Evolutionary conservation across 2,329 filamentous ascomycete genomes (phyloP).

Genomic region (Didymella keratinophila): DNA sequence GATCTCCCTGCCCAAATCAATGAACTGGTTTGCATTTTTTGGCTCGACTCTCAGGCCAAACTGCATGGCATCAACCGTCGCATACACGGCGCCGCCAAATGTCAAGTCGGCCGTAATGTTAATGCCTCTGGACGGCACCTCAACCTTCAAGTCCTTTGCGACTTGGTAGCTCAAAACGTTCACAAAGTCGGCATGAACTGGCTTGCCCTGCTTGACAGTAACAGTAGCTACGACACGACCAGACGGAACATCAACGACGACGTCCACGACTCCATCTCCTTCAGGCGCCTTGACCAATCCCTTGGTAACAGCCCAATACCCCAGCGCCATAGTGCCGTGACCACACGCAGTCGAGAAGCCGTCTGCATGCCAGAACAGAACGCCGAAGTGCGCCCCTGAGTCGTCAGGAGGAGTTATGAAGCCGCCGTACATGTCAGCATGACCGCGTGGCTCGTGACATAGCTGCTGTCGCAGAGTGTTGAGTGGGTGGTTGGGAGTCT

Average conservation of each 20-base stretch:
- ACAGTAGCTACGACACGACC: conserved; percentile 16
- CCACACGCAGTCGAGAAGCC: conserved; percentile 62
- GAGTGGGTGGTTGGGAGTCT: conserved; percentile 11
- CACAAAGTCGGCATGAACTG: conserved; percentile 20
- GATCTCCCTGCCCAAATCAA: conserved; percentile 15
- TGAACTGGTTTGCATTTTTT: conserved; percentile 2
- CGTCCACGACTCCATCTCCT: conserved; percentile 7
- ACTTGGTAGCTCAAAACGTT: conserved; percentile 20
- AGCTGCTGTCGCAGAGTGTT: conserved; percentile 14
- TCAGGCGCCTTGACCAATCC: conserved; percentile 11
- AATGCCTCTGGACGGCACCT: conserved; percentile 1
- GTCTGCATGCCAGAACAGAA: conserved; percentile 58
- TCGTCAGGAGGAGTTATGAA: conserved; percentile 51
- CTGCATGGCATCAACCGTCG: conserved; percentile 15
- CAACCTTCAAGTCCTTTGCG: not conserved
- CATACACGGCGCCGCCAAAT: conserved; percentile 20
- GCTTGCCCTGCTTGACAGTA: conserved; percentile 7
- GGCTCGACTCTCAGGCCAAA: conserved; percentile 14
- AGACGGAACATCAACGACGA: conserved; percentile 22
- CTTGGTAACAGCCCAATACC: conserved; percentile 28
- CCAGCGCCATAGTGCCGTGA: conserved; percentile 61
- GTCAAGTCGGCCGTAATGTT: conserved; percentile 1
- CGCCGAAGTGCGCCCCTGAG: conserved; percentile 60
- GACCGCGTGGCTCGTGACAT: conserved; percentile 57
- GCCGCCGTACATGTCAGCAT: conserved; percentile 62